Evolutionary conservation across 495 filamentous ascomycete species (phyloP), one percentile per base, ranked within the genome.

Genomic region (Neurospora sp.): DNA sequence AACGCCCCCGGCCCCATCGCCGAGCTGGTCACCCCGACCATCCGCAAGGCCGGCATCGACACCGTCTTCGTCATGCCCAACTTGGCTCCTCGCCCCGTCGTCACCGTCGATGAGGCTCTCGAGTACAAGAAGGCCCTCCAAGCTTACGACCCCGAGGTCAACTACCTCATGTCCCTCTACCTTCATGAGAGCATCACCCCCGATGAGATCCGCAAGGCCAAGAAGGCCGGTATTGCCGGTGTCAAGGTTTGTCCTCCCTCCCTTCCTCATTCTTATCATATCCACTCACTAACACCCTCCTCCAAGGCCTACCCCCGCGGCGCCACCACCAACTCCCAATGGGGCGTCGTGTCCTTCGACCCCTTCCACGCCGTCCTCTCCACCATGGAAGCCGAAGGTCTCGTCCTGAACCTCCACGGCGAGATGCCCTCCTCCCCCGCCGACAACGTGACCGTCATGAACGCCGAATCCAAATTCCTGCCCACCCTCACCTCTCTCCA

Each of bases 131-230:
- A 85, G 70, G 84, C 85, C 9, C 86, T 98, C 69, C 82, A 87
- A 75, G 84, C 86, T 70, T 83, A 94, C 75, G 92, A 91, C 69
- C 90, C 91, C 0, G 86, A 87, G 42, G 90, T 97, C 59, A 89
- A 87, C 71, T 97, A 89, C 78, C 87, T 97, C 71, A 97, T 98
- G 94, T 92, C 93, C 4, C 86, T 98, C 37, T 98, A 96, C 79
- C 88, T 96, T 42, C 81, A 84, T 71, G 73, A 90, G 65, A 87
- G 84, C 38, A 87, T 97, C 69, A 97, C 92, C 3, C 92, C 94
- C 7, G 91, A 91, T 41, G 89, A 89, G 14, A 93, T 98, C 72
- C 85, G 86, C 61, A 88, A 91, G 75, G 94, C 93, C 37, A 90
- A 89, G 77, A 80, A 82, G 70, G 86, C 87, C 41, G 90, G 90